Conservation (phyloP, 2,329 filamentous ascomycete species). For the Clarireedia monteithiana region DNA sequence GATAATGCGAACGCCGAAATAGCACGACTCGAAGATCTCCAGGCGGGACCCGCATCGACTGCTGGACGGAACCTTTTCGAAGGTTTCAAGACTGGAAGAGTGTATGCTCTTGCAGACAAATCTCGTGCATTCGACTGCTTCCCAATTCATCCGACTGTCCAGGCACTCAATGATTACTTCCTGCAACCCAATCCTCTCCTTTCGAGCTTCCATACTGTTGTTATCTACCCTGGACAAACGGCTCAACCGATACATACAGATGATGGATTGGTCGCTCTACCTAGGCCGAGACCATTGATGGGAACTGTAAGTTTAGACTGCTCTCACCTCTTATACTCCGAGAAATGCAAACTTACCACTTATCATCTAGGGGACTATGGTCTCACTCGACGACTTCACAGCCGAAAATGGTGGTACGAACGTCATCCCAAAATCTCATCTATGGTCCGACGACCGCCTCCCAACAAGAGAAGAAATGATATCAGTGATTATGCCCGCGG, state of each 20-base stretch:
- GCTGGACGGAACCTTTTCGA: conserved; percentile 33
- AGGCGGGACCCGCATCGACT: conserved; percentile 25
- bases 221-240: conserved; percentile 31
- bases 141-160: conserved; percentile 31
- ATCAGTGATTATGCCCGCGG: conserved; percentile 26
- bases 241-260: conserved; percentile 32
- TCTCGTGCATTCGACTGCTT: conserved; percentile 34
- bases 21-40: conserved; percentile 23
- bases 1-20: conserved; percentile 30
- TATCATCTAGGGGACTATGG: conserved; percentile 24
- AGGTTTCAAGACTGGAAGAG: conserved; percentile 32
- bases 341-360: conserved; percentile 1
- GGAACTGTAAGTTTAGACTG: conserved; percentile 18
- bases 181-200: conserved; percentile 32
- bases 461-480: conserved; percentile 23
- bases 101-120: conserved; percentile 35
- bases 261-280: conserved; percentile 26
- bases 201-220: conserved; percentile 32
- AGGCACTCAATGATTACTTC: conserved; percentile 35
- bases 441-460: conserved; percentile 26
- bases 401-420: conserved; percentile 26
- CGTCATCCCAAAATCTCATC: conserved; percentile 26
- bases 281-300: conserved; percentile 26
- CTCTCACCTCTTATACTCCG: not conserved
- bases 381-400: conserved; percentile 27